These are phyloP conservation scores for Sporobolomyces pararoseus DNA, from an alignment of 768 basidiomycete genomes.

Conservation along the genomic window DNA sequence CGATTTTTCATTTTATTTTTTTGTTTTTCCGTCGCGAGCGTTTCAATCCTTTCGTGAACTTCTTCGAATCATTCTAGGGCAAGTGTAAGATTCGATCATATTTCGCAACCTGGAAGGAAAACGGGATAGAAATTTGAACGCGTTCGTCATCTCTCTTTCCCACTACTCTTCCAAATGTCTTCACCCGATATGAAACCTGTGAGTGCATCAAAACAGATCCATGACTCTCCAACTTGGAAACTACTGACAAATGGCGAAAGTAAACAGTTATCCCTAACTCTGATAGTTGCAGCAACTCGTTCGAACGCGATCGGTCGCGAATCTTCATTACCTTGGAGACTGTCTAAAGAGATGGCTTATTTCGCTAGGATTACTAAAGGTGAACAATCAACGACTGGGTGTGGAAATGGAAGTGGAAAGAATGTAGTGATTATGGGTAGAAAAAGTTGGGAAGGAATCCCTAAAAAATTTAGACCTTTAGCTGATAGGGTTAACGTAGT, in stretches of 20 bases:
- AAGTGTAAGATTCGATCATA: no score
- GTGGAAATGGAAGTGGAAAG: not conserved
- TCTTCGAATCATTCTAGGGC: no score
- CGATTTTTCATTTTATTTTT: no score
- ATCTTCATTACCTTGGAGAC: slow-evolving; percentile 76
- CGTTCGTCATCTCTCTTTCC: no score
- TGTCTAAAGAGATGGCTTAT: slow-evolving; percentile 84
- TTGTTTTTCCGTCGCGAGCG: no score
- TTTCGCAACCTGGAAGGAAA: no score
- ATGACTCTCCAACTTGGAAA: no score
- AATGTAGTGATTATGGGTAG: slow-evolving; percentile 93
- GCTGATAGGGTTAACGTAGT: slow-evolving; percentile 72
- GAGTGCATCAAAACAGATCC: no score
- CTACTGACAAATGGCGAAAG: no score
- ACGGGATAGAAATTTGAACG: no score
- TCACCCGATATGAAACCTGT: slow-evolving; percentile 26
- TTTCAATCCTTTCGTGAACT: no score
- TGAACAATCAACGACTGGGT: slow-evolving; percentile 51
- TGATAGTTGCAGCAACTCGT: slow-evolving; percentile 88
- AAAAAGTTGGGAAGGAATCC: slow-evolving; percentile 97
- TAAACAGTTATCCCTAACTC: slow-evolving; percentile 56
- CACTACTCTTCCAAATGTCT: no score
- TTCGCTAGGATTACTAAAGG: slow-evolving; percentile 74
- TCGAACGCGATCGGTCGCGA: slow-evolving; percentile 80
- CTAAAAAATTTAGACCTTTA: slow-evolving; percentile 74